Percentiles rank a stretch among this genome's conserved stretches.
These are phyloP conservation scores for Clavispora phyllophila DNA, from an alignment of 805 yeast species.

Conservation along the genomic window DNA sequence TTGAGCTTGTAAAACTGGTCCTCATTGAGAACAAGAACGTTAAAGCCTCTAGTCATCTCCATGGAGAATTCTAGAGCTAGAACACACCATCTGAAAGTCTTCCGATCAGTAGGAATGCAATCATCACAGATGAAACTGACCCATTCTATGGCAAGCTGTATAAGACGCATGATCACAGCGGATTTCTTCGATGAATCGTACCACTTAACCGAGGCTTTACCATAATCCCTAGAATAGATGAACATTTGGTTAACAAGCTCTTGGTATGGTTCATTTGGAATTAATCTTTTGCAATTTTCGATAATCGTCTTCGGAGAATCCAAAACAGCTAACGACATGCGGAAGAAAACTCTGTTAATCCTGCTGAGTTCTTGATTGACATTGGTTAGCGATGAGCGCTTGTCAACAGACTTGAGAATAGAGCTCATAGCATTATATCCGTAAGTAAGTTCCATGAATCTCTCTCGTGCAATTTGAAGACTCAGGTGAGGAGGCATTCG, in stretches of 20 bases:
- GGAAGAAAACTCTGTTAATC: constrained; percentile 61
- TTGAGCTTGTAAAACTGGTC: constrained; percentile 70
- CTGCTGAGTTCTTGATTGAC: constrained; percentile 70
- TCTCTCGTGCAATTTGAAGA: constrained; percentile 36
- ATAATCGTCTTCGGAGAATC: constrained; percentile 51
- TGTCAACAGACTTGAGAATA: constrained; percentile 44
- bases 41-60: constrained; percentile 88
- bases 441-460: constrained; percentile 48
- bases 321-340: constrained; percentile 60
- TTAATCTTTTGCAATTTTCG: constrained; percentile 49
- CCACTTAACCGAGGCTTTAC: constrained; percentile 61
- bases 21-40: constrained; percentile 73
- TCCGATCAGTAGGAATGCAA: constrained; percentile 86
- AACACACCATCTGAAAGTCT: constrained; percentile 95
- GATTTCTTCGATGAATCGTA: constrained; percentile 65
- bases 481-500: constrained; percentile 61
- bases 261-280: constrained; percentile 54
- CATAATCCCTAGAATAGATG: constrained; percentile 75
- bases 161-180: constrained; percentile 62
- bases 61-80: constrained; percentile 92
- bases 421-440: constrained; percentile 46
- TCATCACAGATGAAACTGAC: constrained; percentile 89
- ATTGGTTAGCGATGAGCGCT: constrained; percentile 62
- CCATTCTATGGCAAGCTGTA: constrained; percentile 83
- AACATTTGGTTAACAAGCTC: constrained; percentile 73